A percentile compares a stretch with the other conserved stretches of the same genome.
Evolutionary conservation across 345 rosid genomes (phyloP).

Genomic region (Turritis glabra): DNA sequence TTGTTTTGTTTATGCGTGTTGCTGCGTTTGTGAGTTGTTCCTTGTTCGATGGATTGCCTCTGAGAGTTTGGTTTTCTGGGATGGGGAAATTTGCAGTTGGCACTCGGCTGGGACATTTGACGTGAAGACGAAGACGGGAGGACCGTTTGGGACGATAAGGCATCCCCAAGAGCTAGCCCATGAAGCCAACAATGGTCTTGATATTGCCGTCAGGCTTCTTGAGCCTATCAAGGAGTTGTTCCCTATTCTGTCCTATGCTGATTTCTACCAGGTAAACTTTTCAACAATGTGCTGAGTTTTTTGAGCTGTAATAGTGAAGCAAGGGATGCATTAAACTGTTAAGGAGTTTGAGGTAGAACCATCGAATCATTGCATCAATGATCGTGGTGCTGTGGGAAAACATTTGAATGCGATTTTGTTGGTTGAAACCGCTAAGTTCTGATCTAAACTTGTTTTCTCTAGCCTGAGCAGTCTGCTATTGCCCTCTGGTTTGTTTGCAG

Average conservation of each 20-base stretch:
- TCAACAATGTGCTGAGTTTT: background rate
- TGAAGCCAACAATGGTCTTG: conserved; percentile 87
- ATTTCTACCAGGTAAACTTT: conserved; percentile 67
- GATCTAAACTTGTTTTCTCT: background rate
- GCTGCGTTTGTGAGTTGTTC: background rate
- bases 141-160: conserved; percentile 90
- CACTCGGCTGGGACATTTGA: conserved; percentile 95
- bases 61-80: background rate
- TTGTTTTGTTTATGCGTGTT: background rate
- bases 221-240: conserved; percentile 72
- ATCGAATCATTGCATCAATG: background rate
- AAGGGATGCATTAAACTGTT: background rate
- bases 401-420: background rate
- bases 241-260: conserved; percentile 70
- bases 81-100: conserved; percentile 55
- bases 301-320: background rate
- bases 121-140: conserved; percentile 68
- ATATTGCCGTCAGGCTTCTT: conserved; percentile 75
- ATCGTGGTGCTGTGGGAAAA: too few species aligned
- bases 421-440: background rate
- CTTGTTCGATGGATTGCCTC: background rate
- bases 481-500: background rate
- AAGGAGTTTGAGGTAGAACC: background rate
- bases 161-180: conserved; percentile 67
- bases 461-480: background rate